Percentiles rank a stretch among this genome's conserved stretches.
phyloP scores from a whole-genome alignment of 345 rosid species.

The Mangifera indica region DNA sequence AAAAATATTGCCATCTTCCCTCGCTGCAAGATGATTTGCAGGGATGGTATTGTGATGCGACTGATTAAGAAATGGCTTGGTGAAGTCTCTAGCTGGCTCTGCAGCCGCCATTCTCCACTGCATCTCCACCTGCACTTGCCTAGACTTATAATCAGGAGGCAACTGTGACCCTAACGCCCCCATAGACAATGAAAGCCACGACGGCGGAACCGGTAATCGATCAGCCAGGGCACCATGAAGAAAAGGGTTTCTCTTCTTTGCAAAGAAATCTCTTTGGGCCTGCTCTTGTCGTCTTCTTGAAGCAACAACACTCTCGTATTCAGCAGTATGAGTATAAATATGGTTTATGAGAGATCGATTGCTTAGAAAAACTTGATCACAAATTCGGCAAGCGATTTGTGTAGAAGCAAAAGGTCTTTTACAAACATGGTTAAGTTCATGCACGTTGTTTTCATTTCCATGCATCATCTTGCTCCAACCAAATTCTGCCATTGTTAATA shows the following conservation, averaged over 20 bases:
- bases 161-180: neutral
- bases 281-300: neutral
- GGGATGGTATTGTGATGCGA: slow-evolving; percentile 19
- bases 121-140: neutral
- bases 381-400: slow-evolving; percentile 36
- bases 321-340: slow-evolving; percentile 21
- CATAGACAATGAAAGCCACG: neutral
- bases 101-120: neutral
- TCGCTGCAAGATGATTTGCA: neutral
- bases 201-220: neutral
- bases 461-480: slow-evolving; percentile 23
- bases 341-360: slow-evolving; percentile 30
- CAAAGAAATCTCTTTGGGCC: neutral
- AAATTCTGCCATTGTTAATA: slow-evolving; percentile 19
- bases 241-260: neutral
- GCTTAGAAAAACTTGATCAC: slow-evolving; percentile 27
- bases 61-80: slow-evolving; percentile 26
- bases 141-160: neutral
- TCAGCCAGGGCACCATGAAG: neutral
- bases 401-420: neutral
- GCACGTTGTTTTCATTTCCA: neutral
- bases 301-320: neutral
- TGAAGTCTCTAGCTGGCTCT: slow-evolving; percentile 5
- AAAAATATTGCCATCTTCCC: neutral
- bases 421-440: neutral